These are phyloP conservation scores for Acorus gramineus DNA, from an alignment of 106 monocot genomes.

Conservation along the genomic window DNA sequence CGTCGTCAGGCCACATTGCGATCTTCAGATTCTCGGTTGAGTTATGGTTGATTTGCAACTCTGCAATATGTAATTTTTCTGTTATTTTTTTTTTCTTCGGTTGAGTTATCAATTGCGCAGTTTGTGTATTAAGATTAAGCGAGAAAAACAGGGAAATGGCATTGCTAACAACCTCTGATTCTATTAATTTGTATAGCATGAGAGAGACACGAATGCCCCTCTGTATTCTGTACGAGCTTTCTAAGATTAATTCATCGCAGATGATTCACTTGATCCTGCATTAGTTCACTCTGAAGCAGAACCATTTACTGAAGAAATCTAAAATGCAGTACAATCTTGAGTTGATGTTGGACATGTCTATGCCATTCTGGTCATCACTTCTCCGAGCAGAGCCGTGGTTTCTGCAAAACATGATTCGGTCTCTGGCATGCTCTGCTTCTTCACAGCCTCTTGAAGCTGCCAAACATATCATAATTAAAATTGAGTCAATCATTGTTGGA, in stretches of 20 bases:
- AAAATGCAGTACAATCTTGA: no score
- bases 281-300: no score
- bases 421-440: slow-evolving; percentile 13
- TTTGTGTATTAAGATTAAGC: neutral
- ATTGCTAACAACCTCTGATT: no score
- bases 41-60: slow-evolving; percentile 18
- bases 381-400: slow-evolving; percentile 28
- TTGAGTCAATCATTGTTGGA: neutral
- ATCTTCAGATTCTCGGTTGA: slow-evolving; percentile 26
- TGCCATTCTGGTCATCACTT: slow-evolving; percentile 46
- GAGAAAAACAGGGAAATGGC: no score
- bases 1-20: slow-evolving; percentile 50
- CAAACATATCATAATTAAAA: neutral
- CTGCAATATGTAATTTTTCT: neutral
- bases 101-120: neutral
- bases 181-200: no score
- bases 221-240: no score
- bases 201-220: no score
- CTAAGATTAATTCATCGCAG: no score
- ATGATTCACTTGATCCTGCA: no score
- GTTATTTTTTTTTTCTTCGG: neutral
- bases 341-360: neutral
- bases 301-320: no score
- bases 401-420: slow-evolving; percentile 29
- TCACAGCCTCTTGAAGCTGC: slow-evolving; percentile 43